phyloP scores from a whole-genome alignment of 306 rosid species.

The Betula pendula region DNA sequence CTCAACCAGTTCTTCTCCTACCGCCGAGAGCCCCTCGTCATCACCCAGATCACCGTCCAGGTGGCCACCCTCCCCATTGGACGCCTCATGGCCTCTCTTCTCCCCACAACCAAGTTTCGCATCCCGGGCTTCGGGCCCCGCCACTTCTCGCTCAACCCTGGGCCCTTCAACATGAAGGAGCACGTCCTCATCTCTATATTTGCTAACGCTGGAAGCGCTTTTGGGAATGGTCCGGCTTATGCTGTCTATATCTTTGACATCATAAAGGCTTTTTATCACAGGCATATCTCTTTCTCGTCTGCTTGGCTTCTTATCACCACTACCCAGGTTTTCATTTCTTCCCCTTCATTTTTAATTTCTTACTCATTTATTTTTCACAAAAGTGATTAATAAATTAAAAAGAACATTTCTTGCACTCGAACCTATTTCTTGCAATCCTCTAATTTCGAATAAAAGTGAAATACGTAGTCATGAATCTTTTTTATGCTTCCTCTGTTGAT shows the following conservation, averaged over 20 bases:
- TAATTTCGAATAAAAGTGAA: background rate
- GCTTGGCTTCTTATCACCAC: constrained; percentile 70
- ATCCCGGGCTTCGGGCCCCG: constrained; percentile 47
- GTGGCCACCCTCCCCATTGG: constrained; percentile 72
- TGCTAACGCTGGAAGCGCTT: constrained; percentile 75
- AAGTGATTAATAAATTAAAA: too few relatives aligned
- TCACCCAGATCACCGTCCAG: constrained; percentile 65
- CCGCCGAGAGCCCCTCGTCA: constrained; percentile 65
- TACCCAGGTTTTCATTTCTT: constrained; percentile 43
- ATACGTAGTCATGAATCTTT: background rate
- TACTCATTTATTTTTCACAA: too few relatives aligned
- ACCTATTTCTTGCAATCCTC: too few relatives aligned
- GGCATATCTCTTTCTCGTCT: constrained; percentile 53
- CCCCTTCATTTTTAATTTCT: too few relatives aligned
- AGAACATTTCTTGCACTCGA: too few relatives aligned
- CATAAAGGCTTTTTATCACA: constrained; percentile 57
- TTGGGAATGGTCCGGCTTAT: constrained; percentile 69
- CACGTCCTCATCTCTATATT: constrained; percentile 76
- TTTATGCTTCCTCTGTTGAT: background rate
- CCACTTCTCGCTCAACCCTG: constrained; percentile 48
- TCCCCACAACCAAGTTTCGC: constrained; percentile 43
- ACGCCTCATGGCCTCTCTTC: constrained; percentile 56
- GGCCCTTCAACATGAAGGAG: constrained; percentile 84
- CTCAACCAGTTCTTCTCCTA: constrained; percentile 81
- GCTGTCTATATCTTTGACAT: constrained; percentile 58